A percentile compares a stretch with the other conserved stretches of the same genome.
Evolutionary conservation across 2,329 filamentous ascomycete species (phyloP).

Genomic region (Claviceps pusilla): DNA sequence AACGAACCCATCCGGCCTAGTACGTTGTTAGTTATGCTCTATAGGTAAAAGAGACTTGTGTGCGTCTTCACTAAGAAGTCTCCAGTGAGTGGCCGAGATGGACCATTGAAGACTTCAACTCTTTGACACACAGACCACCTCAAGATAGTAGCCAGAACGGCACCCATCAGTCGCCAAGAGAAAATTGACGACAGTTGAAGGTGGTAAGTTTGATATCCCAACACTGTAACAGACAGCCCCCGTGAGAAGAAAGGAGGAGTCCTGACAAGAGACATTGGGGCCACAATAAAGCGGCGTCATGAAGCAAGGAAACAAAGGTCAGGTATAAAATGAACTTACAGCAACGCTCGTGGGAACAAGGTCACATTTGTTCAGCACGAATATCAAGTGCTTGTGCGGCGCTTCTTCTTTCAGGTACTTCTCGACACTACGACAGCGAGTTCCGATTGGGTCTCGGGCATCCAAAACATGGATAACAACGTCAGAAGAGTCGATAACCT

Average conservation of each 20-base stretch:
- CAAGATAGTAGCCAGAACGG: slow-evolving; percentile 82
- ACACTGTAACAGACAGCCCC: slow-evolving; percentile 95
- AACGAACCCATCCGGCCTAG: slow-evolving; percentile 84
- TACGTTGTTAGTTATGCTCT: slow-evolving; percentile 4
- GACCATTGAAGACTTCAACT: slow-evolving; percentile 83
- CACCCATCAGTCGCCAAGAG: slow-evolving; percentile 48
- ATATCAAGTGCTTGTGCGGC: slow-evolving; percentile 76
- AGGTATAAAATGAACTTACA: slow-evolving; percentile 49
- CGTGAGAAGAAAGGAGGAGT: slow-evolving; percentile 58
- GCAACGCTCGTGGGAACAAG: slow-evolving; percentile 82
- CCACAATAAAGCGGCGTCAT: slow-evolving; percentile 10
- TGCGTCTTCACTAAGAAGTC: slow-evolving; percentile 99
- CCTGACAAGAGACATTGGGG: slow-evolving; percentile 70
- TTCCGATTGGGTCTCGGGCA: slow-evolving; percentile 77
- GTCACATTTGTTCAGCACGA: slow-evolving; percentile 41
- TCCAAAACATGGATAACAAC: slow-evolving; percentile 92
- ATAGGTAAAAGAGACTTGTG: slow-evolving; percentile 31
- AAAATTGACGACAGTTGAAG: slow-evolving; percentile 19
- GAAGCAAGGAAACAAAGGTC: slow-evolving; percentile 1
- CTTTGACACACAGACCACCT: slow-evolving; percentile 72
- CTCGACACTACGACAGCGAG: slow-evolving; percentile 61
- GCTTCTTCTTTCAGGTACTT: slow-evolving; percentile 90
- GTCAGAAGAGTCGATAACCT: slow-evolving; percentile 89
- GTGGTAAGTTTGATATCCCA: slow-evolving; percentile 69
- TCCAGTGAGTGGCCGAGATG: slow-evolving; percentile 44